Conservation (phyloP, 352 stramenopile genomes). For the Phytophthora cactorum region DNA sequence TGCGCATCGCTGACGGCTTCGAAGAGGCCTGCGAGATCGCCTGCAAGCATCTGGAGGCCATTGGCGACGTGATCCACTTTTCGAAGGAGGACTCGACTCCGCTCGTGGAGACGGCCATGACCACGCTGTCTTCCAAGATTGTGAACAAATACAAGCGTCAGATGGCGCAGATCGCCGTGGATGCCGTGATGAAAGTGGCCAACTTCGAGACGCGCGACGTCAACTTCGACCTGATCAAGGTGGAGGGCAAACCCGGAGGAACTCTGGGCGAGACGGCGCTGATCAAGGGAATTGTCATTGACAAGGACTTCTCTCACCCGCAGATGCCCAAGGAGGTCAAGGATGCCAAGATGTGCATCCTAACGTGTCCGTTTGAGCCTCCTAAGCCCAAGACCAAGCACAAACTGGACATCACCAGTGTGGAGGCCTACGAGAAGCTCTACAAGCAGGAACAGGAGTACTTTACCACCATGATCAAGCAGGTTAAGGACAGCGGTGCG, state of each 20-base stretch:
- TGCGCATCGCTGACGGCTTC: constrained; percentile 98
- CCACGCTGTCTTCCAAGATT: constrained; percentile 99
- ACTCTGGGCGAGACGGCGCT: constrained; percentile 98
- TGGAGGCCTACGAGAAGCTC: constrained; percentile 97
- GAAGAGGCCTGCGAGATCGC: constrained; percentile 98
- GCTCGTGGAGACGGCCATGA: constrained; percentile 98
- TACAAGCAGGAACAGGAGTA: constrained; percentile 99
- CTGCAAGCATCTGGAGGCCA: constrained; percentile 94
- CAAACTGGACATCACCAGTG: constrained; percentile 97
- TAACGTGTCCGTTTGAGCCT: constrained; percentile 99
- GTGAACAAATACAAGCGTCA: constrained; percentile 98
- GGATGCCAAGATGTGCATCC: constrained; percentile 98
- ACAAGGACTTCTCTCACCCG: constrained; percentile 99
- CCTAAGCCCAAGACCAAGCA: constrained; percentile 99
- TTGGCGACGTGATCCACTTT: constrained; percentile 98
- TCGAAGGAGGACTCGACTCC: constrained; percentile 94
- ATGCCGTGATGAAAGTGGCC: constrained; percentile 97
- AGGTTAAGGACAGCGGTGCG: constrained; percentile 98
- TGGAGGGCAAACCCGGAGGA: constrained; percentile 98
- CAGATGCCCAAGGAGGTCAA: constrained; percentile 98
- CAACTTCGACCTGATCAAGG: constrained; percentile 99
- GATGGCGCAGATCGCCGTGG: constrained; percentile 99
- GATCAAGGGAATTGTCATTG: constrained; percentile 99
- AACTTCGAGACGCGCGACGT: constrained; percentile 99
- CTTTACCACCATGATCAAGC: constrained; percentile 99